phyloP scores from a whole-genome alignment of 2,329 filamentous ascomycete species.

The Fusarium tricinctum region DNA sequence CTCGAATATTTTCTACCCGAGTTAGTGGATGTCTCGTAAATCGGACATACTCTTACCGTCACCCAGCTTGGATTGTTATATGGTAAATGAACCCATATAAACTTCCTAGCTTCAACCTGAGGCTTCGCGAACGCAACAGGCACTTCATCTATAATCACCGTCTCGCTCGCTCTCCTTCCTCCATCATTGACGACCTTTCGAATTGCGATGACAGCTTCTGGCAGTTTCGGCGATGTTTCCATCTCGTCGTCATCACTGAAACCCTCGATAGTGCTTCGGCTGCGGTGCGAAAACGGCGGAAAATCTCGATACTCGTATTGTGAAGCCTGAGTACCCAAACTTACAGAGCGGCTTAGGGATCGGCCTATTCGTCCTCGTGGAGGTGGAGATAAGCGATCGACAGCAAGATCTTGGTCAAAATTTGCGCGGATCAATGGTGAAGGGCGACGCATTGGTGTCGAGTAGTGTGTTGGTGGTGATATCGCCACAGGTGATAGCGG shows the following conservation, averaged over 20 bases:
- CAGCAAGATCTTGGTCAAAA: slow-evolving; percentile 57
- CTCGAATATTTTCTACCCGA: slow-evolving; percentile 59
- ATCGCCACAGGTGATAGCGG: slow-evolving; percentile 47
- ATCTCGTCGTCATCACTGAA: slow-evolving; percentile 49
- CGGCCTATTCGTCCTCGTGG: slow-evolving; percentile 50
- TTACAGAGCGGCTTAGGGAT: slow-evolving; percentile 55
- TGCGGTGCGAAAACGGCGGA: slow-evolving; percentile 55
- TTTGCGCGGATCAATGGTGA: slow-evolving; percentile 55
- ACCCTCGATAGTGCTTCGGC: slow-evolving; percentile 49
- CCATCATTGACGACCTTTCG: slow-evolving; percentile 46
- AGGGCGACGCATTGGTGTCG: slow-evolving; percentile 50
- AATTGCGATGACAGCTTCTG: slow-evolving; percentile 53
- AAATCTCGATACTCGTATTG: slow-evolving; percentile 54
- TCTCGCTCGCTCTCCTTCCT: slow-evolving; percentile 45
- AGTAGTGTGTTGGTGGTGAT: slow-evolving; percentile 50
- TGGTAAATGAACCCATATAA: slow-evolving; percentile 70
- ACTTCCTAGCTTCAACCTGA: slow-evolving; percentile 59
- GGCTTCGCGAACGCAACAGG: slow-evolving; percentile 53
- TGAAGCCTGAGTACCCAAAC: slow-evolving; percentile 52
- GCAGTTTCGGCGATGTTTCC: slow-evolving; percentile 52
- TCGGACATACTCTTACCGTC: slow-evolving; percentile 56
- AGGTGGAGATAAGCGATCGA: slow-evolving; percentile 57
- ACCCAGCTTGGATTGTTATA: slow-evolving; percentile 72
- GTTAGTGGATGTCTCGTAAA: background rate
- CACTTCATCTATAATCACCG: slow-evolving; percentile 50